Base-by-base conservation (phyloP, 192 early-diverging fungal genomes). In the Coemansia sp. region DNA sequence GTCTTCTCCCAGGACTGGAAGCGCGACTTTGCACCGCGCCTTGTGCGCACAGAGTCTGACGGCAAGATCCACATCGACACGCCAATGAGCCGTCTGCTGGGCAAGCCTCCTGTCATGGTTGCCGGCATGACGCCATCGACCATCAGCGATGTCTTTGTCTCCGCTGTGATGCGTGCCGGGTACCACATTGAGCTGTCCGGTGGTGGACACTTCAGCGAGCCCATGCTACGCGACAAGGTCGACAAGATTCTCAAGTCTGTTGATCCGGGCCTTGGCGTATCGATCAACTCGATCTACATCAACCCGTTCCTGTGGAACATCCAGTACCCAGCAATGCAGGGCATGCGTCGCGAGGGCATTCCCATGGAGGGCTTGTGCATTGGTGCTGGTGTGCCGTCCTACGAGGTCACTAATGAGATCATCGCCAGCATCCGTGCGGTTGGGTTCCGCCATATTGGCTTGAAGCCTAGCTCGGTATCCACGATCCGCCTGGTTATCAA, bases 121-220 rank as follows among this genome's bases (percentile, higher is more conserved):
- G 92, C 92, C 46, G 95, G 95, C 63, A 96, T 96, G 95, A 96
- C 95, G 0, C 95, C 95, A 13, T 92, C 89, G 32, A 96, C 95
- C 13, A 87, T 92, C 67, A 89, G 84, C 63, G 89, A 89, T 48
- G 72, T 85, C 45, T 95, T 96, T 84, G 92, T 94, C 22, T 86
- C 89, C 39, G 93, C 95, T 54, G 87, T 91, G 41, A 91, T 93
- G 83, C 95, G 95, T 59, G 92, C 95, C 49, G 95, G 95, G 8
- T 96, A 92, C 75, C 92, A 93, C 71, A 84, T 96, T 43, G 95
- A 96, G 73, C 84, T 96, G 47, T 93, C 95, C 61, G 95, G 93
- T 49, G 95, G 95, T 71, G 95, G 95, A 68, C 93, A 96, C 67
- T 92, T 92, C 85, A 95, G 90, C 66, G 92, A 93, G 76, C 67